Base-by-base conservation (phyloP, 257 asterid genomes). In the Ophiorrhiza pumila region DNA sequence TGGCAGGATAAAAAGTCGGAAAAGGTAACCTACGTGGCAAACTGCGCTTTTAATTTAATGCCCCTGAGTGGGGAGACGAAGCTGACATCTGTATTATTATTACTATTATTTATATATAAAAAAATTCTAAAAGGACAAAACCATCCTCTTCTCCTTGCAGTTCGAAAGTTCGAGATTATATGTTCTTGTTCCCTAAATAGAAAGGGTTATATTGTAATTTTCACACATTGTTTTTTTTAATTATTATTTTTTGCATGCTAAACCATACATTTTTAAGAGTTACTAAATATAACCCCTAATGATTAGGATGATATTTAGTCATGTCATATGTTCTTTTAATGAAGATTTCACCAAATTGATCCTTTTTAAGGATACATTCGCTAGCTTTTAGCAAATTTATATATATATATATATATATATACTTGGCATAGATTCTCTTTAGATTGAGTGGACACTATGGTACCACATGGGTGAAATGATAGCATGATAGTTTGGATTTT, bases 1-100 rank as follows among this genome's bases (percentile, higher is more conserved):
- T 69, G 75, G 77, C 75, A 66, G 53, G 31, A 65, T 23, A 75
- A 52, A 74, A 62, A 78, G 71, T 53, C 2, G 56, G 43, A 23
- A 61, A 37, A 39, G n/a, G 56, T 67, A 1, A 31, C 32, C 59
- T 67, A 78, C 68, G 74, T 78, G 81, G 78, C 52, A 11, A 18
- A 8, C 13, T 18, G 1, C 45, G 17, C 70, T 68, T 74, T 61
- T 68, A 69, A 35, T 76, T 52, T n/a, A n/a, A n/a, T n/a, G n/a
- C n/a, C n/a, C 65, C 62, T 34, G 25, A 22, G 15, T 11, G 41
- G 13, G 20, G 47, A 66, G 37, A 55, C 64, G 17, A 46, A 60
- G 15, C 50, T 34, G 61, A 20, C 56, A 37, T 63, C 35, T 59
- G 32, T 5, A 37, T 58, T 52, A 39, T 18, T n/a, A n/a, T n/a